Percentiles rank a stretch among this genome's conserved stretches.
phyloP scores from a whole-genome alignment of 2,329 filamentous ascomycete genomes.

The Neoascochyta sp. region DNA sequence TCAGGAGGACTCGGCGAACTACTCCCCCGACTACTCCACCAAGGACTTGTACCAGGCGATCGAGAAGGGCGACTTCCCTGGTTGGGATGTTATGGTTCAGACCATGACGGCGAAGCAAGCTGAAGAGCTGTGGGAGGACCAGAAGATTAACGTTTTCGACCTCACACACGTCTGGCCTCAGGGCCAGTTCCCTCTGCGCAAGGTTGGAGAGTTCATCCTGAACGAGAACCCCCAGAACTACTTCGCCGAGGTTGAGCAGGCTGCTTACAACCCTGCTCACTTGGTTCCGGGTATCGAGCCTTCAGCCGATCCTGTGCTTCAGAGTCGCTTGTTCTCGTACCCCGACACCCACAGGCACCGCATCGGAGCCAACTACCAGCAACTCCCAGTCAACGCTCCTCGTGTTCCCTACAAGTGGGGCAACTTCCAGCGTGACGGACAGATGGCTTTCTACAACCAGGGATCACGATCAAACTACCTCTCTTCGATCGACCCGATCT shows the following conservation, averaged over 20 bases:
- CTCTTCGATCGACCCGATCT: constrained; percentile 51
- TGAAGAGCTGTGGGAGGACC: constrained; percentile 51
- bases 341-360: constrained; percentile 61
- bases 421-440: constrained; percentile 70
- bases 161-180: constrained; percentile 55
- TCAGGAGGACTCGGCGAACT: constrained; percentile 49
- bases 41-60: constrained; percentile 53
- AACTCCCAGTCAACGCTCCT: constrained; percentile 53
- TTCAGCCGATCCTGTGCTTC: constrained; percentile 66
- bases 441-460: constrained; percentile 66
- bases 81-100: constrained; percentile 51
- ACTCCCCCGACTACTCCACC: constrained; percentile 52
- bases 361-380: constrained; percentile 57
- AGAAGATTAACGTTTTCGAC: constrained; percentile 55
- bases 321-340: constrained; percentile 68
- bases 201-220: constrained; percentile 51
- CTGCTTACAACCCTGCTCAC: constrained; percentile 65
- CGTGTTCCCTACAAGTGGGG: constrained; percentile 55
- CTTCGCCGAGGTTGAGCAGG: constrained; percentile 66
- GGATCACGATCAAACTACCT: constrained; percentile 57
- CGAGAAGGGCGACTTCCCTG: constrained; percentile 51
- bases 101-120: constrained; percentile 53
- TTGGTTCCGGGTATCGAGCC: constrained; percentile 65
- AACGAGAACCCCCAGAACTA: constrained; percentile 59
- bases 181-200: constrained; percentile 50